Base-by-base conservation (phyloP, 176 grass and related monocot genomes). In the Aegilops bicornis region DNA sequence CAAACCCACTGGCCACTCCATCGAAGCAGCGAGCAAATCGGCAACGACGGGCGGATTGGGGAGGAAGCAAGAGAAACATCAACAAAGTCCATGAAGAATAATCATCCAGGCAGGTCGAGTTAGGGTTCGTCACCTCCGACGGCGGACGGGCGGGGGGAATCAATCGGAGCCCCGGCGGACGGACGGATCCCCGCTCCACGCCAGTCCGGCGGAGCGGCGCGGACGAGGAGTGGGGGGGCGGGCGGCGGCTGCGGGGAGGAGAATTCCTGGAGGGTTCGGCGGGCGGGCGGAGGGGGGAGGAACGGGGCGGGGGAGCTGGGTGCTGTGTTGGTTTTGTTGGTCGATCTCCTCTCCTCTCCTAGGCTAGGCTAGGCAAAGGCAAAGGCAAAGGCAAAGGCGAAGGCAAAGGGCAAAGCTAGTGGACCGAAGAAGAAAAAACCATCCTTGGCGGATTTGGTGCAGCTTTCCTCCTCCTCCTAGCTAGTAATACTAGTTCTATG, bases 241-340 rank as follows among this genome's bases (percentile, higher is more conserved):
- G 27, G 27, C 27, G 22, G 4, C 35, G 33, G 69, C 35, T 3
- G 2, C 20, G 2, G 10, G 10, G 42, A 3, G 74, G 73, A 76
- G 73, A 76, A 76, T 76, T 76, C 43, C 15, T 76, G 73, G 73
- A 77, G 73, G 73, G 73, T 77, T 77, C 45, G 73, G 74, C 74
- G 27, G 74, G 27, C 13, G 56, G 20, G 19, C 3, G 8, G 54
- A 56, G 52, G 7, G 48, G 8, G 59, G 60, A 25, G 42, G 42
- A 47, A 76, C 47, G 71, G 71, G 10, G 17, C 22, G 67, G 69
- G 45, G 47, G 73, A 77, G 73, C 73, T 76, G 43, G 11, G 72
- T 30, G 73, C 15, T 50, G 56, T 20, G 56, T 16, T 56, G 29
- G 22, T 77, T 40, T 75, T 42, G 72, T 77, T 56, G 74, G 74